A percentile compares a stretch with the other conserved stretches of the same genome.
phyloP scores from a whole-genome alignment of 129 eudicot genomes.

The Apium graveolens region DNA sequence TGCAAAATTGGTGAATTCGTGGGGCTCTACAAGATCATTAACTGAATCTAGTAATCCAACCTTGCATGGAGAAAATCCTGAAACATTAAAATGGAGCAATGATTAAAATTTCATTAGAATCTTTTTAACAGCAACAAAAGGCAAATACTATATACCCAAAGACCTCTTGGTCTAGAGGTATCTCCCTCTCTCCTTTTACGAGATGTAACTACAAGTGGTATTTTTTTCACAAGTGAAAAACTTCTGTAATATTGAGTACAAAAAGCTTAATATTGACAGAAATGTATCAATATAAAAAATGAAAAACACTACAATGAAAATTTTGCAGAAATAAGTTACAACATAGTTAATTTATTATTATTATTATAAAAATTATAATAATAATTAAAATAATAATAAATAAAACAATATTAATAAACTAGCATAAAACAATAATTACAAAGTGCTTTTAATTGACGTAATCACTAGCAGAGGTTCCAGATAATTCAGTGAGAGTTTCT shows the following conservation, averaged over 20 bases:
- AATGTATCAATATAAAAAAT: not conserved
- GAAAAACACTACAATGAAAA: not conserved
- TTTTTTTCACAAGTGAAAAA: not conserved
- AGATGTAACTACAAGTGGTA: not conserved
- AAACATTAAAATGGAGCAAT: not conserved
- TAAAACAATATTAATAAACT: no score
- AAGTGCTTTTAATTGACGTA: not conserved
- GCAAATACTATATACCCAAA: not conserved
- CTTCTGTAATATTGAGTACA: not conserved
- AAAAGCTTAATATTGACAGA: not conserved
- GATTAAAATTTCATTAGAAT: not conserved
- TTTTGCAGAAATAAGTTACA: not conserved
- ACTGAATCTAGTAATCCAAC: conserved; percentile 53
- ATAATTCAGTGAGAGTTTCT: not conserved
- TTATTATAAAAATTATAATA: no score
- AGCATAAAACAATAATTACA: not conserved
- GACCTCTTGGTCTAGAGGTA: no score
- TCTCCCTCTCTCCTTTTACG: no score
- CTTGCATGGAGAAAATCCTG: conserved; percentile 79
- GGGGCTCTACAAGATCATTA: conserved; percentile 50
- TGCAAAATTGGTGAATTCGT: conserved; percentile 41
- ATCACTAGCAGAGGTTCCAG: not conserved
- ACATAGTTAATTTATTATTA: no score
- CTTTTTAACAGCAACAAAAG: not conserved
- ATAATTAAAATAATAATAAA: no score